phyloP scores from a whole-genome alignment of 345 rosid genomes.

The Linum trigynum region DNA sequence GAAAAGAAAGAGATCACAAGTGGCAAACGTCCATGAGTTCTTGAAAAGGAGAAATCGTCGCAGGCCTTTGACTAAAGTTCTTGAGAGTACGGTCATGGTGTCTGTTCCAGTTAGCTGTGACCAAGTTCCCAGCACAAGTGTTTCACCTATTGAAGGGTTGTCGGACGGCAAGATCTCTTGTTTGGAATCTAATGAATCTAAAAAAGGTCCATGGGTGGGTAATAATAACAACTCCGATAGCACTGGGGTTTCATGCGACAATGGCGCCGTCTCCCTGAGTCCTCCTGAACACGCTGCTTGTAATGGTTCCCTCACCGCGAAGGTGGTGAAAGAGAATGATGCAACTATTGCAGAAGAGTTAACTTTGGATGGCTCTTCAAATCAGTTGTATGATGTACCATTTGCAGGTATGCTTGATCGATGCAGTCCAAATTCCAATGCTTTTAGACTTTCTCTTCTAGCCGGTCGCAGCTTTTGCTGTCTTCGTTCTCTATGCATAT shows the following conservation, averaged over 20 bases:
- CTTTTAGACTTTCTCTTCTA: too few relatives aligned
- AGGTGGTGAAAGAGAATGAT: slow-evolving; percentile 45
- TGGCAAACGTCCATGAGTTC: slow-evolving; percentile 43
- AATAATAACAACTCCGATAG: slow-evolving; percentile 53
- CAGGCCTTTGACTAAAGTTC: slow-evolving; percentile 74
- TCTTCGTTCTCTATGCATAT: too few relatives aligned
- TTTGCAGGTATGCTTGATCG: slow-evolving; percentile 49
- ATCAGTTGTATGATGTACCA: slow-evolving; percentile 73
- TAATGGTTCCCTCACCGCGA: slow-evolving; percentile 38
- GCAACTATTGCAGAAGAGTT: slow-evolving; percentile 32
- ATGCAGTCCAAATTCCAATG: not conserved
- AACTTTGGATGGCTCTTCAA: slow-evolving; percentile 43
- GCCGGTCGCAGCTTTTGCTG: too few relatives aligned
- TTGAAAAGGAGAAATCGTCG: slow-evolving; percentile 67
- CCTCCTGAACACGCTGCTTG: slow-evolving; percentile 30
- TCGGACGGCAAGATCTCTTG: slow-evolving; percentile 51
- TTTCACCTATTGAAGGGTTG: slow-evolving; percentile 37
- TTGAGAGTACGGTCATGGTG: slow-evolving; percentile 84
- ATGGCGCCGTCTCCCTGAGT: slow-evolving; percentile 25
- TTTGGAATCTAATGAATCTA: slow-evolving; percentile 48
- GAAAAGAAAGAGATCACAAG: slow-evolving; percentile 66
- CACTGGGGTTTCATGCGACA: slow-evolving; percentile 52
- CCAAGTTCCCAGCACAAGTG: slow-evolving; percentile 40
- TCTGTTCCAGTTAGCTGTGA: slow-evolving; percentile 64
- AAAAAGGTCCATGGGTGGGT: slow-evolving; percentile 36